Evolutionary conservation across 2,329 filamentous ascomycete genomes (phyloP), one percentile per base, ranked within the genome.

Genomic region (Davidsoniella neocaledoniae): DNA sequence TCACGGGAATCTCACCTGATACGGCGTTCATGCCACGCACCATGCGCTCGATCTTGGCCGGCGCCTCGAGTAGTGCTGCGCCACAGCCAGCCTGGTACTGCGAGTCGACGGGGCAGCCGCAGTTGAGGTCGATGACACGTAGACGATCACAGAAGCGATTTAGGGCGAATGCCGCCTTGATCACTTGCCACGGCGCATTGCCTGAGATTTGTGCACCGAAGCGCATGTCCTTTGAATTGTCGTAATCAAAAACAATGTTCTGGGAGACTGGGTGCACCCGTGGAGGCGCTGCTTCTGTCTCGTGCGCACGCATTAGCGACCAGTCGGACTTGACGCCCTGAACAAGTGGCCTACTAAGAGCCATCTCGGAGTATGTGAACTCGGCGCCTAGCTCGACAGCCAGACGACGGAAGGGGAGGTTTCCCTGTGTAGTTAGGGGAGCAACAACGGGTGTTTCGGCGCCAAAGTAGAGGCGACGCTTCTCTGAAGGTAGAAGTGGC

Each of bases 351-450:
- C 94, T 69, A 25, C 86, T 81, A 75, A 98, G 84, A 3, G 90
- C 91, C 91, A 98, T 98, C 65, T 98, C 91, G 0, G 90, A 96
- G 69, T 94, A 98, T 0, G 91, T 98, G 45, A 94, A 72, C 61
- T 95, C 83, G 25, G 87, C 88, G 36, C 91, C 91, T 21, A 96
- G 74, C 50, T 88, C 83, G 10, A 86, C 81, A 60, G 88, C 95
- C 26, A 98, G 76, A 46, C 91, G 78, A 51, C 91, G 81, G 69
- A 94, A 98, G 1, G 91, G 91, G 44, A 96, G 72, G 59, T 98
- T 98, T 43, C 91, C 91, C 66, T 96, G 91, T 0, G 91, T 98
- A 1, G 91, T 98, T 45, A 98, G 72, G 36, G 91, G 91, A 4
- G 91, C 91, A n/a, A 98, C 70, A 9, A 88, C 78, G 0, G 91